Evolutionary conservation across 1,284 basidiomycete species (phyloP).

Genomic region (Rugosomyces carneus): DNA sequence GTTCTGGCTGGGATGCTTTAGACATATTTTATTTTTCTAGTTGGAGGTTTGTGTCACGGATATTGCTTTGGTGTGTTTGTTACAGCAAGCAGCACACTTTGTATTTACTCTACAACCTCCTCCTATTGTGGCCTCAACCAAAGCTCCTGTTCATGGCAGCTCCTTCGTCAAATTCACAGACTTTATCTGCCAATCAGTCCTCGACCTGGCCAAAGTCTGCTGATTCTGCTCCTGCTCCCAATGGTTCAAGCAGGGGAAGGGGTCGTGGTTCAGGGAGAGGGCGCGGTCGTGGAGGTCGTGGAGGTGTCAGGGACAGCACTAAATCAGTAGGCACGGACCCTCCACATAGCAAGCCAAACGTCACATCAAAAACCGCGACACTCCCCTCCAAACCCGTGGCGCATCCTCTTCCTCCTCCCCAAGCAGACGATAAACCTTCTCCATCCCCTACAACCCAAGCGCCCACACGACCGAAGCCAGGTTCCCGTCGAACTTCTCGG

Average conservation of each 20-base stretch:
- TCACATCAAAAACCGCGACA: conserved; percentile 16
- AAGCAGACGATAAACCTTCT: conserved; percentile 20
- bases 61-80: conserved; percentile 35
- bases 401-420: conserved; percentile 6
- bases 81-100: conserved; percentile 4
- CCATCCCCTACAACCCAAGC: conserved; percentile 11
- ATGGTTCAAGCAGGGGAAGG: conserved; percentile 28
- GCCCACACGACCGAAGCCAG: conserved; percentile 25
- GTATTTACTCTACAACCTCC: neutral
- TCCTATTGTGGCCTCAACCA: neutral
- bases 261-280: conserved; percentile 27
- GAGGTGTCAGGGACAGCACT: conserved; percentile 20
- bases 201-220: conserved; percentile 37
- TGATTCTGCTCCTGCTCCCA: conserved; percentile 47
- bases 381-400: conserved; percentile 13
- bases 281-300: conserved; percentile 27
- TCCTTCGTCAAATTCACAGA: conserved; percentile 11
- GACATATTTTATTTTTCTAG: conserved; percentile 52
- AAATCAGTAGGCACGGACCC: conserved; percentile 18
- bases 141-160: conserved; percentile 11
- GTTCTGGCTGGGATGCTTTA: conserved; percentile 86
- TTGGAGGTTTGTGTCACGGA: conserved; percentile 3
- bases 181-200: conserved; percentile 7
- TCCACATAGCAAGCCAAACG: conserved; percentile 19
- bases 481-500: conserved; percentile 32